A percentile compares a stretch with the other conserved stretches of the same genome.
Conservation (phyloP, 164 flowering plant species). For the Sedum album region DNA sequence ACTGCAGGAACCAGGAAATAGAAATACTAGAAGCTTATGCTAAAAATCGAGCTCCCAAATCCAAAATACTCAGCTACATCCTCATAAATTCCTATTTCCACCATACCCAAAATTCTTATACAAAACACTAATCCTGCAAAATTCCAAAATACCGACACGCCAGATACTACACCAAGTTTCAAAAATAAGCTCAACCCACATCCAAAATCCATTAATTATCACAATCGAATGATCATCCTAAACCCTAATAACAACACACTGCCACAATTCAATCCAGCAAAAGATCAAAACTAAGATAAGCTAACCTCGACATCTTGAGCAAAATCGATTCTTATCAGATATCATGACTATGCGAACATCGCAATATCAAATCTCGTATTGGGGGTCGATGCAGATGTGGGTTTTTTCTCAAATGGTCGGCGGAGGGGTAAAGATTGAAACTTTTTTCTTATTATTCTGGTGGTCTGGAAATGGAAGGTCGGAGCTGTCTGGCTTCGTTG, state of each 20-base stretch:
- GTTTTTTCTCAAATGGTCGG: not conserved
- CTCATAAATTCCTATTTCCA: no score
- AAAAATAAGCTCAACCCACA: not conserved
- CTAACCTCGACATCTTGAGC: constrained; percentile 2
- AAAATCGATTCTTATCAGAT: not conserved
- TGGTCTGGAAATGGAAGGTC: not conserved
- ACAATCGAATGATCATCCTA: not conserved
- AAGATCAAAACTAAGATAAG: not conserved
- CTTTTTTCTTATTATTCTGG: not conserved
- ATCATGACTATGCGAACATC: not conserved
- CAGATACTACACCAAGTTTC: not conserved
- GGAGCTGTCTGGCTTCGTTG: not conserved
- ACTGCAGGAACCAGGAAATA: no score
- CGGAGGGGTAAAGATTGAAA: not conserved
- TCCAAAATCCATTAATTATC: not conserved
- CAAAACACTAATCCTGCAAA: not conserved
- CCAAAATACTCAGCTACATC: no score
- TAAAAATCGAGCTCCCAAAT: no score
- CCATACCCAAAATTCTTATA: not conserved
- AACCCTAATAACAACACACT: not conserved
- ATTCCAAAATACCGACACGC: not conserved
- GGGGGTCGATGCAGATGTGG: not conserved
- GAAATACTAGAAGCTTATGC: no score
- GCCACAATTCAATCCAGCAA: not conserved
- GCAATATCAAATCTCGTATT: not conserved